phyloP scores from a whole-genome alignment of 805 yeast genomes.

The Starmerella vaccinii region DNA sequence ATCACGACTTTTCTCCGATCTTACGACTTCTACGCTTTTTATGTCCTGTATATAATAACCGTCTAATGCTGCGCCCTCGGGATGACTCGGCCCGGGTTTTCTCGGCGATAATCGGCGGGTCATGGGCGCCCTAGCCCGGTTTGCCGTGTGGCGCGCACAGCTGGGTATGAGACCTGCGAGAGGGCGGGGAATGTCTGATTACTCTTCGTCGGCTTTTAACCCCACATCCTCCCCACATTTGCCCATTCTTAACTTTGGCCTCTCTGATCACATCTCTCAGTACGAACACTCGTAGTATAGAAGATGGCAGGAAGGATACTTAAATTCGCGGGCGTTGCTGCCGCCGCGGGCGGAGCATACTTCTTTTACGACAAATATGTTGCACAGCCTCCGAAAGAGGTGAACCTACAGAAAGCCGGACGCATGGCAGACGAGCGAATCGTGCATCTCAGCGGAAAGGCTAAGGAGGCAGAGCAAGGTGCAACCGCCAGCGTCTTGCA shows the following conservation, averaged over 20 bases:
- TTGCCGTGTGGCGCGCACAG: not conserved
- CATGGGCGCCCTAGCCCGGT: not conserved
- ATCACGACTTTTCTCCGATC: not conserved
- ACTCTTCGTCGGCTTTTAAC: not conserved
- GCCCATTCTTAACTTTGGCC: not conserved
- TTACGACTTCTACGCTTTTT: not conserved
- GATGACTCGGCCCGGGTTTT: not conserved
- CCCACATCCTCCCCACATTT: not conserved
- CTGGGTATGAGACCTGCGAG: not conserved
- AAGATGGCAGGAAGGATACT: not conserved
- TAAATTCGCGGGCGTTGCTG: not conserved
- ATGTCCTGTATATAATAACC: not conserved
- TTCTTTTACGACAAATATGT: not conserved
- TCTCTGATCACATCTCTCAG: not conserved
- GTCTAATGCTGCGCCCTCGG: not conserved
- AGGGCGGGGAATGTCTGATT: not conserved
- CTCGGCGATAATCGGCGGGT: not conserved
- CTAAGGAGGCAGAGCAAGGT: constrained; percentile 2
- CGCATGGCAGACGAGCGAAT: constrained; percentile 1
- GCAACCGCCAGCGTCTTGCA: not conserved
- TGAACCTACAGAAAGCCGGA: constrained; percentile 1
- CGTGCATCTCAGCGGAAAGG: not conserved
- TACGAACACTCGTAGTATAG: not conserved
- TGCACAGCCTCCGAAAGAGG: not conserved
- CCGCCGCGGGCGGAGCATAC: constrained; percentile 2